phyloP scores from a whole-genome alignment of 768 basidiomycete species.

The Hypholoma sublateritium region DNA sequence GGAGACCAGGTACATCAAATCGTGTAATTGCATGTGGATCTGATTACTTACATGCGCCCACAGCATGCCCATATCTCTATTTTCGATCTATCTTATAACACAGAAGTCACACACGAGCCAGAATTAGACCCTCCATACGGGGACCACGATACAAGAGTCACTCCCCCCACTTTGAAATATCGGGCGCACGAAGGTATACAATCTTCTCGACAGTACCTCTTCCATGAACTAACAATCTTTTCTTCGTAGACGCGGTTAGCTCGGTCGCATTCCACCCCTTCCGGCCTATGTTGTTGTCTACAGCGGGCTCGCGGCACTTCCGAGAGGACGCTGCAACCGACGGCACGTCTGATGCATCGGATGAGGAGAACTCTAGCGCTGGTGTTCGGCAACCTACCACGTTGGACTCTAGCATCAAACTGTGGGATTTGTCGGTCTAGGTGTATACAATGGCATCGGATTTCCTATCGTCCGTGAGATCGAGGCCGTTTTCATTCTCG shows the following conservation, averaged over 20 bases:
- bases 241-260: constrained; percentile 57
- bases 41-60: background rate
- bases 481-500: no score
- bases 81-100: constrained; percentile 45
- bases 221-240: background rate
- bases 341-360: constrained; percentile 20
- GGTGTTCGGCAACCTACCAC: constrained; percentile 20
- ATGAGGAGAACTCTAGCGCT: constrained; percentile 7
- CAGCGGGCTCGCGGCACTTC: constrained; percentile 81
- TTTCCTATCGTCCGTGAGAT: no score
- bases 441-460: no score
- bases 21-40: background rate
- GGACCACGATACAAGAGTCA: background rate
- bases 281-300: constrained; percentile 55
- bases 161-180: constrained; percentile 37
- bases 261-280: constrained; percentile 74
- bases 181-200: constrained; percentile 55
- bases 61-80: constrained; percentile 61
- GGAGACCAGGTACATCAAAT: constrained; percentile 63
- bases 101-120: no score
- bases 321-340: constrained; percentile 20
- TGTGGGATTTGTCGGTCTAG: constrained; percentile 26
- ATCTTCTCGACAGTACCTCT: background rate
- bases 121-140: no score
- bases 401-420: constrained; percentile 32